Evolutionary conservation across 2,329 filamentous ascomycete species (phyloP), one percentile per base, ranked within the genome.

Genomic region (Neofusicoccum cordaticola): DNA sequence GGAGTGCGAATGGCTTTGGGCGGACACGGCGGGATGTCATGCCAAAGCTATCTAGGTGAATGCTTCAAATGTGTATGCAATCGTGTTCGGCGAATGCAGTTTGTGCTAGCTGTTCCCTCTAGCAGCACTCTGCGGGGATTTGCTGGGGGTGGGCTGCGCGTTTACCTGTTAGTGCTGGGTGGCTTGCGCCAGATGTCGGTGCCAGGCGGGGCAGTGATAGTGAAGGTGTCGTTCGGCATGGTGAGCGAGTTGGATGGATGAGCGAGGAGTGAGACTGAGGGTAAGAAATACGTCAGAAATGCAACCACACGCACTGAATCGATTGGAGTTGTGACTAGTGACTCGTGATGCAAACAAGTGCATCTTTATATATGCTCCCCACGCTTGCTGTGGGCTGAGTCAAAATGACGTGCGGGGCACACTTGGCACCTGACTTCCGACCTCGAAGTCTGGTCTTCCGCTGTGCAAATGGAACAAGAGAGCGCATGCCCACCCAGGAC

Each of bases 181-280:
- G 88, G 87, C 74, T 91, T 91, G 74, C 89, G 87, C 90, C 90
- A 94, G 73, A 93, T 86, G 76, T 93, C 90, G 41, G 89, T 92
- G 37, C 82, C 82, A 0, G 89, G 82, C 0, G 77, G 85, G 5
- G 75, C 69, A 47, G 71, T 70, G 61, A 77, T 73, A 35, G 48
- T 52, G 57, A 52, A 52, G 17, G 44, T 45, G 47, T 6, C 51
- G 13, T 39, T 27, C 6, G 56, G 27, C 48, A 51, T 62, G 39
- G 47, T 31, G 31, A 11, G 17, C 11, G n/a, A 13, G 13, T 58
- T 8, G 27, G 56, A 35, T 34, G 22, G 27, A 39, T 34, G 39
- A 15, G 39, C 17, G 39, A 35, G 17, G n/a, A 39, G 22, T 17
- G 19, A 45, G 22, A 34, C 7, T 0, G 22, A 19, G 13, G 27